Evolutionary conservation across 352 stramenopile species (phyloP), one percentile per base, ranked within the genome.

Genomic region (Pythium oligandrum): DNA sequence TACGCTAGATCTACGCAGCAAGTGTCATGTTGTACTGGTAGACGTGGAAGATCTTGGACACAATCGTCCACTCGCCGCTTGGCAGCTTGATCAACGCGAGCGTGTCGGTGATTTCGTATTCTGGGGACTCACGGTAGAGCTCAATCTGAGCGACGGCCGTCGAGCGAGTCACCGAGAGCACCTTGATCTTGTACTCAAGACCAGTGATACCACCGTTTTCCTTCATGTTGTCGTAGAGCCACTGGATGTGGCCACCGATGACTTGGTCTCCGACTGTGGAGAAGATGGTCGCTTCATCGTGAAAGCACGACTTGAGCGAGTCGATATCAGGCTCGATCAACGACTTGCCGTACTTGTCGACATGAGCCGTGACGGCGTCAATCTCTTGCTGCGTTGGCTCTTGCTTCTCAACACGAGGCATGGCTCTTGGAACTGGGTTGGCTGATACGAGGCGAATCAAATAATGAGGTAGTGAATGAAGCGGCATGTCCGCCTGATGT

Each of bases 11-110:
- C 17, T 26, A 26, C 17, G 17, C 17, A 26, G 17, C 17, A 26
- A 26, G 17, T 26, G 17, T 26, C 17, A 26, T 26, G 17, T 26
- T 26, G 40, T 55, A 61, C 35, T 55, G 46, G 30, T 55, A 61
- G 38, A 60, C 54, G 32, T 55, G 12, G 32, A 54, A 61, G 54
- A 61, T 61, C 54, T 61, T 61, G 47, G 40, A 55, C 33, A 51
- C 54, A 17, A 61, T 61, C 26, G 54, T 61, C 54, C 47, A 61
- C 7, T 30, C 7, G 40, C 47, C 54, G 8, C 52, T 37, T 4
- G 39, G 38, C 6, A 32, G 34, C 47, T 55, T 61, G 54, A 54
- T 37, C 37, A 61, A 17, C 55, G 55, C 46, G 47, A 61, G 47
- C 10, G 53, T 54, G 55, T 61, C 55, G 4, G 48, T 61, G 40